These are phyloP conservation scores for Tolypocladium tundrense DNA, from an alignment of 2,329 filamentous ascomycete species.

Conservation along the genomic window DNA sequence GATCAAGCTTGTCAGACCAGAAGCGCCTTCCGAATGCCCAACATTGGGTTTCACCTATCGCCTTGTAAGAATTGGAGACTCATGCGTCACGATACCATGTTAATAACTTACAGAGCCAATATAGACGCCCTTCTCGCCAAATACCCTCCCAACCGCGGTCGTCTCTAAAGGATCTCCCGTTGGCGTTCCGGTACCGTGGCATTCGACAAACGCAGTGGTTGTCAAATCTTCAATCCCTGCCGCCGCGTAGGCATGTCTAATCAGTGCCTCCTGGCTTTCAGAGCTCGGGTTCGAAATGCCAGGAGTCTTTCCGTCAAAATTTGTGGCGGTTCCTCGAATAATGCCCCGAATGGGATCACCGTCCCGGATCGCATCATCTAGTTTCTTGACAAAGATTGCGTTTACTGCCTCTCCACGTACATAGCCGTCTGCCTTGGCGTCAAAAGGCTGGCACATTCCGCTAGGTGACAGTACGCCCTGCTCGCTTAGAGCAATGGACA, in stretches of 20 bases:
- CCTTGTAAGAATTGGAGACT: neutral
- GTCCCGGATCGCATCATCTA: conserved; percentile 29
- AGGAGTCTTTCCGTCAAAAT: conserved; percentile 27
- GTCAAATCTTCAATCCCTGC: conserved; percentile 6
- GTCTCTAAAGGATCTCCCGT: conserved; percentile 29
- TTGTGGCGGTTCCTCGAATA: conserved; percentile 19
- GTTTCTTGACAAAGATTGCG: conserved; percentile 25
- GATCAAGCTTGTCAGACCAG: conserved; percentile 15
- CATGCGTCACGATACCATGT: neutral
- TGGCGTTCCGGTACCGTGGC: conserved; percentile 23
- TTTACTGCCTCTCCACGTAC: conserved; percentile 30
- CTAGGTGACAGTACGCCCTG: conserved; percentile 10
- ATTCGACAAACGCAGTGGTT: conserved; percentile 9
- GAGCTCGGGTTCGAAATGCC: conserved; percentile 29
- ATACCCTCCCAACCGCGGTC: conserved; percentile 18
- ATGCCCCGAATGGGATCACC: conserved; percentile 17
- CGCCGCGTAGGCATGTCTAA: conserved; percentile 15
- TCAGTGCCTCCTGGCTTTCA: conserved; percentile 16
- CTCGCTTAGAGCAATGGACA: conserved; percentile 3
- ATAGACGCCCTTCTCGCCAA: conserved; percentile 10
- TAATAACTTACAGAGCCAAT: conserved; percentile 10
- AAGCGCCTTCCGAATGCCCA: conserved; percentile 17
- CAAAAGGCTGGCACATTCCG: conserved; percentile 17
- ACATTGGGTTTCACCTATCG: conserved; percentile 16
- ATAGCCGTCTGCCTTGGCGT: conserved; percentile 26